Percentiles rank a stretch among this genome's conserved stretches.
Evolutionary conservation across 495 filamentous ascomycete genomes (phyloP).

Genomic region (Symbiotaphrina buchneri): DNA sequence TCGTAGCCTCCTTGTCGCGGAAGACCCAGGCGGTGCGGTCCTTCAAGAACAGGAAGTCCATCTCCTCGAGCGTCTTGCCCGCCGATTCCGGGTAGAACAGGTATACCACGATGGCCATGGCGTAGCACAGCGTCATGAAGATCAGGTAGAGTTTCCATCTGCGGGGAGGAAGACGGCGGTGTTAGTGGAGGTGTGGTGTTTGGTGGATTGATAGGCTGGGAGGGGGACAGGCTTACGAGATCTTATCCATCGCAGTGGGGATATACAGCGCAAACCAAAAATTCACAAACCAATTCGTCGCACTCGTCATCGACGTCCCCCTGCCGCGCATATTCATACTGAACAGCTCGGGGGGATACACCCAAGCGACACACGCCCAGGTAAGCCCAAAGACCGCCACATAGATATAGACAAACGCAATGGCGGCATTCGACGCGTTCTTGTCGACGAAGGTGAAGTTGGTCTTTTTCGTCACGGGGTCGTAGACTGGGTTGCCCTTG

Average conservation of each 20-base stretch:
- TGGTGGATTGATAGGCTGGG: not conserved
- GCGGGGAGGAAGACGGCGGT: no score
- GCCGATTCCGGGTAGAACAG: conserved; percentile 32
- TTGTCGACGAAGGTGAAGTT: conserved; percentile 6
- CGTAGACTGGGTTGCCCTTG: conserved; percentile 7
- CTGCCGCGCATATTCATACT: conserved; percentile 42
- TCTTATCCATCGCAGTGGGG: conserved; percentile 21
- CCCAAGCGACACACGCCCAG: conserved; percentile 29
- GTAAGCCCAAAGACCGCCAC: conserved; percentile 38
- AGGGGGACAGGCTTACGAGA: conserved; percentile 7
- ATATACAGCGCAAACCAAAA: conserved; percentile 23
- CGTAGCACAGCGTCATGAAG: conserved; percentile 23
- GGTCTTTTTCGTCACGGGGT: conserved; percentile 8
- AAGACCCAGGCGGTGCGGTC: conserved; percentile 10
- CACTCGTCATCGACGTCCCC: conserved; percentile 39
- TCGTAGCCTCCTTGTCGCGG: conserved; percentile 7
- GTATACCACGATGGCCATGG: conserved; percentile 36
- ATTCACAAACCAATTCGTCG: conserved; percentile 37
- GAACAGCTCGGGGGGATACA: conserved; percentile 31
- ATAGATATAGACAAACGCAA: conserved; percentile 42
- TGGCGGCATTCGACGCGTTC: conserved; percentile 20
- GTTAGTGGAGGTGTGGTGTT: no score
- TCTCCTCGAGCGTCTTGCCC: conserved; percentile 18
- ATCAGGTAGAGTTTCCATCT: conserved; percentile 32
- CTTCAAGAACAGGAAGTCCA: conserved; percentile 13